Evolutionary conservation across 306 rosid genomes (phyloP), one percentile per base, ranked within the genome.

Genomic region (Glycine tomentella): DNA sequence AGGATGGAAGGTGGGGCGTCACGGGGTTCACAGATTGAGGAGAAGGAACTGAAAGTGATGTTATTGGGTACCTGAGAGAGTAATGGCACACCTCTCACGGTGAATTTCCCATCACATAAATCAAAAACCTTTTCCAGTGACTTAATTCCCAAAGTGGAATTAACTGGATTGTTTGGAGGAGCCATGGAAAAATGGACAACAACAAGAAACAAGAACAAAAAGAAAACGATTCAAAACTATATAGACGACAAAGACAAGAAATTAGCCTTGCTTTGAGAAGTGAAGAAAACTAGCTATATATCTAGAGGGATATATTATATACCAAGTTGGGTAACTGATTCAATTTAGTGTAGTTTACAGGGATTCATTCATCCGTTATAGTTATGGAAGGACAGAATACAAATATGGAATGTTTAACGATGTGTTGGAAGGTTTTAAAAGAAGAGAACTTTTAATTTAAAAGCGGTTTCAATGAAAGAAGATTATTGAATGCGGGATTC

Each of bases 1-100:
- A 92, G 75, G 56, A 95, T 51, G 14, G 88, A 82, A 74, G 79
- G 59, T 65, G 97, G 92, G 4, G 90, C 95, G 11, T 89, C 91
- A 15, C 91, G 82, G n/a, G 86, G 15, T 40, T 85, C 78, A 67
- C 59, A 77, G n/a, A 84, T 8, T 4, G 88, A 85, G 57, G 87
- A 83, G 59, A 89, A 95, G 14, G 92, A 86, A 2, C 17, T 77
- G 74, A 93, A 93, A 72, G 88, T 86, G 15, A 95, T 93, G 74
- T 93, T 95, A 3, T 78, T 33, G 11, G 99, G 99, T 15, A 93
- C 92, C 14, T 88, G 74, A 20, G 88, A 44, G 53, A 95, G 87
- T 81, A 95, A 86, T 4, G 93, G 76, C 36, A 91, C 75, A 0
- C 94, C 91, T 82, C 25, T 64, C 4, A 91, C 86, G 3, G 56